Conservation (phyloP, 176 grass and related monocot genomes). For the Areca catechu region DNA sequence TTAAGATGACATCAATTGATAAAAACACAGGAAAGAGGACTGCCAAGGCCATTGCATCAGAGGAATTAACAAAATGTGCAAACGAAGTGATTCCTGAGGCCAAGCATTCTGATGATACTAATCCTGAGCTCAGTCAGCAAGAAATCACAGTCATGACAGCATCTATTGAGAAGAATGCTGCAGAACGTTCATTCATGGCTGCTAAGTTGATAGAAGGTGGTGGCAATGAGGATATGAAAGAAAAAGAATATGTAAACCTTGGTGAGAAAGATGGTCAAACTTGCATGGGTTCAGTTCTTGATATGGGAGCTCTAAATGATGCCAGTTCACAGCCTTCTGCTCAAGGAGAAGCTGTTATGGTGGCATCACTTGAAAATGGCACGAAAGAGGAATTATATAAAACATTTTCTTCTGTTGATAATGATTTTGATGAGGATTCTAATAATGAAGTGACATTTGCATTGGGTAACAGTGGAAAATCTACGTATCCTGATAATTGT, state of each 20-base stretch:
- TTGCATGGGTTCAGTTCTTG: constrained; percentile 2
- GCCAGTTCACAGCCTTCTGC: constrained; percentile 7
- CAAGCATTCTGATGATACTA: constrained; percentile 28
- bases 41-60: not conserved
- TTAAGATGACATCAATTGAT: constrained; percentile 36
- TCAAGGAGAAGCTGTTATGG: constrained; percentile 13
- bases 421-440: constrained; percentile 3
- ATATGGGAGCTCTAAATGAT: constrained; percentile 12
- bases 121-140: constrained; percentile 39
- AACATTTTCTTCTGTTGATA: constrained; percentile 16
- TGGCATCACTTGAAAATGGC: constrained; percentile 4
- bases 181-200: constrained; percentile 21
- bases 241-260: not conserved
- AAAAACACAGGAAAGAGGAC: constrained; percentile 52
- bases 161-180: constrained; percentile 40
- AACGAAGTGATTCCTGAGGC: constrained; percentile 26
- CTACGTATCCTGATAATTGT: constrained; percentile 1
- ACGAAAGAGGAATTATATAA: not conserved
- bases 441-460: not conserved
- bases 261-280: constrained; percentile 2
- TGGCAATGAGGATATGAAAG: not conserved
- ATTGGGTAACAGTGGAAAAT: not conserved
- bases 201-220: constrained; percentile 25
- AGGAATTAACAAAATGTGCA: constrained; percentile 31
- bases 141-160: constrained; percentile 38